These are phyloP conservation scores for Eucommia ulmoides DNA, from an alignment of 257 asterid species.

Conservation along the genomic window DNA sequence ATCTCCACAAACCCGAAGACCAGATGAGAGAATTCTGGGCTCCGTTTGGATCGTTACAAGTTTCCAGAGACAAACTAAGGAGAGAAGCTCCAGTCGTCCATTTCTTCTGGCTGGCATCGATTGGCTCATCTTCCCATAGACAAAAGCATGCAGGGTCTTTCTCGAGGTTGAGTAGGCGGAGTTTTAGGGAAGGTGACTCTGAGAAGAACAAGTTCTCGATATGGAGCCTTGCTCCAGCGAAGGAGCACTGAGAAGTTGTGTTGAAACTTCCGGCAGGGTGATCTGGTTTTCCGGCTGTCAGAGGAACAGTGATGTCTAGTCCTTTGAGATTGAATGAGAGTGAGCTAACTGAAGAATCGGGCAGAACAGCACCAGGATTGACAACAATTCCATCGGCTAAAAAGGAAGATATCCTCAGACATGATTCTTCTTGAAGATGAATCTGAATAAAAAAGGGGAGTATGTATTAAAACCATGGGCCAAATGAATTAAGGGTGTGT, in stretches of 20 bases:
- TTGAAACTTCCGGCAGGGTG: constrained; percentile 21
- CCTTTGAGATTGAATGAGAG: constrained; percentile 49
- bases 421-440: constrained; percentile 96
- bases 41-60: constrained; percentile 23
- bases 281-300: constrained; percentile 33
- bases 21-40: constrained; percentile 20
- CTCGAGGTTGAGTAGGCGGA: constrained; percentile 63
- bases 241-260: constrained; percentile 37
- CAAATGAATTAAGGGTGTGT: too few relatives aligned
- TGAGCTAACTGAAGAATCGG: constrained; percentile 67
- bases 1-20: constrained; percentile 57
- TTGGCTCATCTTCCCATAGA: constrained; percentile 87
- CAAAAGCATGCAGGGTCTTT: constrained; percentile 92
- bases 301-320: constrained; percentile 63
- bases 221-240: constrained; percentile 84
- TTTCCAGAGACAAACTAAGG: constrained; percentile 68
- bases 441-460: constrained; percentile 39
- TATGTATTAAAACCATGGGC: constrained; percentile 5
- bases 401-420: constrained; percentile 85
- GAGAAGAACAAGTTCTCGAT: constrained; percentile 62
- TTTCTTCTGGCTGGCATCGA: constrained; percentile 94
- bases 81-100: constrained; percentile 52
- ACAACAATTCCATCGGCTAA: constrained; percentile 85
- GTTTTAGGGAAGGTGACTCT: constrained; percentile 64
- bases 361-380: constrained; percentile 49